Conservation (phyloP, 2,329 filamentous ascomycete genomes). For the Cytospora mali region DNA sequence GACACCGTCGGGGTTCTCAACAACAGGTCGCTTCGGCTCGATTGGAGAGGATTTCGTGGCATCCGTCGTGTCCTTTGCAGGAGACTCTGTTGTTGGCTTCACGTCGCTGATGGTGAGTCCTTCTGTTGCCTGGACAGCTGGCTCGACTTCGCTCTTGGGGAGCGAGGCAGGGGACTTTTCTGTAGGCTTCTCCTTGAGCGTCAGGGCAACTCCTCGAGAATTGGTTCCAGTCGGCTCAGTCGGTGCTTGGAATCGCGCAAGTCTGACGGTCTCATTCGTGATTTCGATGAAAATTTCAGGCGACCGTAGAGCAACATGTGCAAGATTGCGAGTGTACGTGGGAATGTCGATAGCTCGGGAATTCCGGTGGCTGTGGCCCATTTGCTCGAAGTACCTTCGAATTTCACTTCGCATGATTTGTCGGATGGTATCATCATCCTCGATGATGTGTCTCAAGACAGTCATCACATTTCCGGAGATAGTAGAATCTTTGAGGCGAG, state of each 20-base stretch:
- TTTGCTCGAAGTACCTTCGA: slow-evolving; percentile 71
- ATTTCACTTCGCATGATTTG: slow-evolving; percentile 94
- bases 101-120: slow-evolving; percentile 54
- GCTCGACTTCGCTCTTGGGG: slow-evolving; percentile 46
- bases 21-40: slow-evolving; percentile 79
- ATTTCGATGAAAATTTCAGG: slow-evolving; percentile 87
- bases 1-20: slow-evolving; percentile 92
- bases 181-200: slow-evolving; percentile 24
- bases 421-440: slow-evolving; percentile 88
- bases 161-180: slow-evolving; percentile 16
- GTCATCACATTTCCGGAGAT: slow-evolving; percentile 72
- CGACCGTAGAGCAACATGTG: slow-evolving; percentile 77
- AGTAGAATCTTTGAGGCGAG: slow-evolving; percentile 64
- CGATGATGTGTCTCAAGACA: slow-evolving; percentile 87
- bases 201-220: slow-evolving; percentile 12
- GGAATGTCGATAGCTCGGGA: slow-evolving; percentile 67
- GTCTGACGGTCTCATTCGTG: slow-evolving; percentile 80
- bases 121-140: slow-evolving; percentile 49
- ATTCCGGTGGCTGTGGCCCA: slow-evolving; percentile 42
- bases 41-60: slow-evolving; percentile 59
- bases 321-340: slow-evolving; percentile 74
- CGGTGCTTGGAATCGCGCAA: slow-evolving; percentile 58
- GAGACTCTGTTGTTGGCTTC: slow-evolving; percentile 61
- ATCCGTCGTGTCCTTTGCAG: slow-evolving; percentile 64
- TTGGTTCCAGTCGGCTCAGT: slow-evolving; percentile 36